Evolutionary conservation across 768 basidiomycete species (phyloP), one percentile per base, ranked within the genome.

Genomic region (Termitomyces sp.): DNA sequence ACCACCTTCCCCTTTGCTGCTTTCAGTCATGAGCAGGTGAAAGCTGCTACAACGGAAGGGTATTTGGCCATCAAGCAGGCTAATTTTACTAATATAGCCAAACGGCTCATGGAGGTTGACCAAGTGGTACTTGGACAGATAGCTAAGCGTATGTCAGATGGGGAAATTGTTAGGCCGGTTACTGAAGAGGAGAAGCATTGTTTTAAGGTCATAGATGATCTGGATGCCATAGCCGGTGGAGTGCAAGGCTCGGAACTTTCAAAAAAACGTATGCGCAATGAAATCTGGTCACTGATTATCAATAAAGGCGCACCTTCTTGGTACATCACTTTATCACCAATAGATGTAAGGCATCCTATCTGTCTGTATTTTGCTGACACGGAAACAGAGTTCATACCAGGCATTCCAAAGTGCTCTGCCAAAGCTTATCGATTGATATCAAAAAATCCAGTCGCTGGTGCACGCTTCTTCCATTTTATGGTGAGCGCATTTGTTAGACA

Each of bases 21-120:
- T 0, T 80, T 79, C 55, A 79, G 74, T 54, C 76, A 81, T 51
- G 62, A 73, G 28, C 80, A 80, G 49, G 69, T 81, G 4, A 74
- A 72, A 48, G 59, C 57, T 1, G 66, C 70, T 3, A 64, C 69
- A 0, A 67, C 58, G 0, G 71, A 69, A 4, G 69, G 76, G 4
- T 76, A 66, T 53, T 46, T 76, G 1, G 22, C 73, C 1, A 66
- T 72, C 1, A 64, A 76, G 46, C 67, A 64, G 16, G 55, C 69
- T 78, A 6, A 44, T 70, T 45, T 69, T 1, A 2, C 28, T 28
- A 48, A 28, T 5, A 28, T 76, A 15, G 61, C 77, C 55, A 60
- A 61, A 18, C 15, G 20, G 15, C 7, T 40, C 2, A 40, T 40
- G 16, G 6, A n/a, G 5, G n/a, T 36, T 36, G 8, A 36, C 11